phyloP scores from a whole-genome alignment of 495 filamentous ascomycete genomes.

The Cercophora samala region DNA sequence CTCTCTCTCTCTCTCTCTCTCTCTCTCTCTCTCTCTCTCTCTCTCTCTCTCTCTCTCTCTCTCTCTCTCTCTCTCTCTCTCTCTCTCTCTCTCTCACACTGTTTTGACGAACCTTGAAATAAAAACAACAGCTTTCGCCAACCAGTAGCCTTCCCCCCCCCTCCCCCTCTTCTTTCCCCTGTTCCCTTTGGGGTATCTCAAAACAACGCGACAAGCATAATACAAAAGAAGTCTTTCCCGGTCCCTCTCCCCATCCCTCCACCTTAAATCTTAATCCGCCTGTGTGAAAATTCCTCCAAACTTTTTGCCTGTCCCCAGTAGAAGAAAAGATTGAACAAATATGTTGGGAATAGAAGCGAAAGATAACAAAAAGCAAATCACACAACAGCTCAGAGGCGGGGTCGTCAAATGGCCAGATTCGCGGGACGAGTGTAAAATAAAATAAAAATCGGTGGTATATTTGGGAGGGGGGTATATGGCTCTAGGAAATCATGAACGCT shows the following conservation, averaged over 20 bases:
- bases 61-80: neutral
- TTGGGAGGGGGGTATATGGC: neutral
- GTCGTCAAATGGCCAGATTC: slow-evolving; percentile 19
- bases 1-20: too few relatives aligned
- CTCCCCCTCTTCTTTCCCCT: too few relatives aligned
- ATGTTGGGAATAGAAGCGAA: slow-evolving; percentile 6
- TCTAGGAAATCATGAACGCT: slow-evolving; percentile 5
- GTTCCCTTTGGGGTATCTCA: neutral
- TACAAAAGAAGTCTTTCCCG: neutral
- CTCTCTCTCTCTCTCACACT: neutral
- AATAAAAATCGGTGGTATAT: neutral
- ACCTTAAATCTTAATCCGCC: neutral
- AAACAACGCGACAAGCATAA: neutral
- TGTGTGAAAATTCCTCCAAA: slow-evolving; percentile 27
- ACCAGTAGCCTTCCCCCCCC: neutral
- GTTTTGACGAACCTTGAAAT: neutral
- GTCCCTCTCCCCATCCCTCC: too few relatives aligned
- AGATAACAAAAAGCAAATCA: slow-evolving; percentile 8
- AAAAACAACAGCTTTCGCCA: neutral
- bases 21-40: too few relatives aligned
- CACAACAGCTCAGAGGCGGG: slow-evolving; percentile 7
- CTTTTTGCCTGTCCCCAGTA: slow-evolving; percentile 24
- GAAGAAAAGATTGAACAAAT: slow-evolving; percentile 1
- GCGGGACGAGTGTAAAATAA: too few relatives aligned
- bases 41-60: too few relatives aligned